A percentile compares a stretch with the other conserved stretches of the same genome.
Conservation (phyloP, 2,329 filamentous ascomycete species). For the Nemania sp. region DNA sequence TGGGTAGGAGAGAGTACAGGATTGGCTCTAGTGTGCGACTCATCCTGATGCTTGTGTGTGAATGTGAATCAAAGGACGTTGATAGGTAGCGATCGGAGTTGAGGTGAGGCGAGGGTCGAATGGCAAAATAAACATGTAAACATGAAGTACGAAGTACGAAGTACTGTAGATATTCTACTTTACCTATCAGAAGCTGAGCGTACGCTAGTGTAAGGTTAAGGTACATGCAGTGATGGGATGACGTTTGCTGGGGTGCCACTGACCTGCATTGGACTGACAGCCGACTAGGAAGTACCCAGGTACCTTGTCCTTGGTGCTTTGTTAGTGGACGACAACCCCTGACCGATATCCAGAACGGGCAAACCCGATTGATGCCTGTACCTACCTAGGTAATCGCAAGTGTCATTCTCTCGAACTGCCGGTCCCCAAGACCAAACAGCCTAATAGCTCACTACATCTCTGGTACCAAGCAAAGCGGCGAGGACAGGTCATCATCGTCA, state of each 20-base stretch:
- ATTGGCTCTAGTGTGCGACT: constrained; percentile 75
- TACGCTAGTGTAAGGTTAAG: too few relatives aligned
- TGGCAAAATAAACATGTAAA: too few relatives aligned
- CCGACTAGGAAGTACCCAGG: too few relatives aligned
- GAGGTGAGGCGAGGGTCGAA: neutral
- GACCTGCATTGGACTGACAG: neutral
- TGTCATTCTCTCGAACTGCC: neutral
- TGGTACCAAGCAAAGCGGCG: too few relatives aligned
- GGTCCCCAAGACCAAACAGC: neutral
- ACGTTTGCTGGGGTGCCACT: constrained; percentile 7
- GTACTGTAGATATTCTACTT: neutral
- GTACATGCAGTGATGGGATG: constrained; percentile 1
- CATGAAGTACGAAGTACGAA: neutral
- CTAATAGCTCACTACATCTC: too few relatives aligned
- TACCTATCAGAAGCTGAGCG: too few relatives aligned
- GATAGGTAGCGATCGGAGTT: too few relatives aligned
- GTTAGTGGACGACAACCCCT: constrained; percentile 7
- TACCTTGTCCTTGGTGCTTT: constrained; percentile 14
- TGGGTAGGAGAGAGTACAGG: constrained; percentile 74
- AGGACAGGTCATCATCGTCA: neutral
- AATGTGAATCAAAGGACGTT: too few relatives aligned
- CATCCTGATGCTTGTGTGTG: constrained; percentile 53
- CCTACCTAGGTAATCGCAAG: neutral
- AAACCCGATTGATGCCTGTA: neutral
- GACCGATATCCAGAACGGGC: constrained; percentile 9